Evolutionary conservation across 768 basidiomycete genomes (phyloP).

Genomic region (Collybia mongolica): DNA sequence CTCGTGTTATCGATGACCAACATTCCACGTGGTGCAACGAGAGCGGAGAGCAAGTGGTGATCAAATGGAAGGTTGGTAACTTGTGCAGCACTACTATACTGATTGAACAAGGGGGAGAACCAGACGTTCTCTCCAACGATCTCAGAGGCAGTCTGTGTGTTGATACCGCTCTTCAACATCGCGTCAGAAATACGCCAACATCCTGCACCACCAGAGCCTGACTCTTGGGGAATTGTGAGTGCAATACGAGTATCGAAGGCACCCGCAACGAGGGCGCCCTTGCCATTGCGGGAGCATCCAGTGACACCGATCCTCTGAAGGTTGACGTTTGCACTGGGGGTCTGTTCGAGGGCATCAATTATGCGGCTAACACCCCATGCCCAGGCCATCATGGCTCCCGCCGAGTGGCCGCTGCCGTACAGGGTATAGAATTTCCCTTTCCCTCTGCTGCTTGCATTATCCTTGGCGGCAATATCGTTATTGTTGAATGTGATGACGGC

Average conservation of each 20-base stretch:
- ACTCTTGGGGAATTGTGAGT: constrained; percentile 62
- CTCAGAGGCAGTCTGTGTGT: constrained; percentile 54
- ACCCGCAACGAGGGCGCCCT: constrained; percentile 58
- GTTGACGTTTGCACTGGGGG: constrained; percentile 46
- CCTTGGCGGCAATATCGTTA: constrained; percentile 51
- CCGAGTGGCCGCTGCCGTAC: constrained; percentile 45
- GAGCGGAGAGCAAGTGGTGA: constrained; percentile 53
- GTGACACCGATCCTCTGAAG: constrained; percentile 49
- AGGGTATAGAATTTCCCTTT: constrained; percentile 57
- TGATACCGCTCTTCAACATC: constrained; percentile 38
- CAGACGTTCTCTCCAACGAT: constrained; percentile 64
- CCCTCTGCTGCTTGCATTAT: constrained; percentile 43
- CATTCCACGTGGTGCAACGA: constrained; percentile 54
- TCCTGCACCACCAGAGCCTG: constrained; percentile 56
- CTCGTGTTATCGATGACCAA: constrained; percentile 55
- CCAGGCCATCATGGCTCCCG: constrained; percentile 62
- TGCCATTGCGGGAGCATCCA: constrained; percentile 61
- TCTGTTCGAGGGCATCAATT: constrained; percentile 55
- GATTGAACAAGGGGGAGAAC: constrained; percentile 51
- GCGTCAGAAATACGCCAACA: constrained; percentile 59
- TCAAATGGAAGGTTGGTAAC: constrained; percentile 52
- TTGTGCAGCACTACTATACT: constrained; percentile 35
- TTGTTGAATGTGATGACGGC: constrained; percentile 54
- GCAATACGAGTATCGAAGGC: constrained; percentile 59
- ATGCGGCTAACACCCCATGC: constrained; percentile 60